Base-by-base conservation (phyloP, 2,329 filamentous ascomycete species). In the Nothopassalora personata region DNA sequence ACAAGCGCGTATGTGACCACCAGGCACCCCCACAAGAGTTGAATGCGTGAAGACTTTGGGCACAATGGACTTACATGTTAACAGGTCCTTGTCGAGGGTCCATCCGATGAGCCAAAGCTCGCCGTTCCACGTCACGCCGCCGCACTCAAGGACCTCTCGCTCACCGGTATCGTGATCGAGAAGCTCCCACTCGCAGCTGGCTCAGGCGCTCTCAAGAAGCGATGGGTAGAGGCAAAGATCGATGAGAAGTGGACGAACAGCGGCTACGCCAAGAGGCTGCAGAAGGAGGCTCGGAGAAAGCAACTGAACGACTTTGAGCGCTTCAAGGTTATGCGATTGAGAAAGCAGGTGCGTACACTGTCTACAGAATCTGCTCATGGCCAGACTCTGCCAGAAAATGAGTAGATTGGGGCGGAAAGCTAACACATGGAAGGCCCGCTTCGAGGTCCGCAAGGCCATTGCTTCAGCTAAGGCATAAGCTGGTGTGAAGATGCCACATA, bases 301-400 rank as follows among this genome's bases (percentile, higher is more conserved):
- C 86, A 86, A 74, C 84, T 99, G 70, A 95, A 88, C 81, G 94
- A 99, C 86, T 99, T 99, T 77, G 94, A 99, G 85, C 89, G 94
- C 80, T 99, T 97, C 91, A 97, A 99, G 90, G 94, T 97, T 74
- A 85, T 97, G 86, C 88, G 93, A 81, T 85, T 97, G 82, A 95
- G 93, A 89, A 99, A 99, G 88, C 92, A 97, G 88, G 90, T 92
- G 77, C 70, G 84, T 82, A 15, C 27, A 54, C 11, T 34, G 50
- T 56, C 27, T 8, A 47, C n/a, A 36, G 6, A 23, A 5, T 23
- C 27, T 39, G 9, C 27, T 33, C 33, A 23, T 54, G 31, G 54
- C 27, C 18, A 11, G 43, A n/a, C n/a, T 2, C 13, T 34, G 30
- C 30, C 28, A 27, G 11, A 19, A 47, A 4, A n/a, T 30, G 23